Percentiles rank a stretch among this genome's conserved stretches.
These are phyloP conservation scores for Asterophora lycoperdoides DNA, from an alignment of 768 basidiomycete species.

Conservation along the genomic window DNA sequence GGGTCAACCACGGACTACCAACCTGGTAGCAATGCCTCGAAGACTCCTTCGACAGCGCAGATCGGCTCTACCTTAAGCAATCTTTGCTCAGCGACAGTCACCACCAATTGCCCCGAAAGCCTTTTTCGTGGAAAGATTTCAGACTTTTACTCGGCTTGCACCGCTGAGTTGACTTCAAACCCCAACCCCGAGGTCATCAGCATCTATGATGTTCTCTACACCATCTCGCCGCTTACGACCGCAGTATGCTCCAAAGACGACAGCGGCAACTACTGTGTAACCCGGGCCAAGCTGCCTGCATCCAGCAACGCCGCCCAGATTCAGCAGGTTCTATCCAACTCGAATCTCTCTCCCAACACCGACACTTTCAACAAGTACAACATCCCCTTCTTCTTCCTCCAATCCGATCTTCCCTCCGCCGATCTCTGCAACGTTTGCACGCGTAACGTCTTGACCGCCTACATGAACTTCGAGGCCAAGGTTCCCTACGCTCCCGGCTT, in stretches of 20 bases:
- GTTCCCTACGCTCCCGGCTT: constrained; percentile 78
- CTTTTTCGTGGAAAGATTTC: constrained; percentile 59
- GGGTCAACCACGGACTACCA: constrained; percentile 53
- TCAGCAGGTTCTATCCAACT: constrained; percentile 27
- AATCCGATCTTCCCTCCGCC: constrained; percentile 40
- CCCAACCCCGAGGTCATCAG: constrained; percentile 47
- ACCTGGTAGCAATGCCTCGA: constrained; percentile 40
- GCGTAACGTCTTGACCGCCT: constrained; percentile 67
- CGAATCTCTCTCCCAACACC: constrained; percentile 48
- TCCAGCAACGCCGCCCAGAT: constrained; percentile 21
- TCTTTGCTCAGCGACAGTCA: constrained; percentile 50
- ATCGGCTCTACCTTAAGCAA: constrained; percentile 48
- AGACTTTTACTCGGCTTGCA: constrained; percentile 69
- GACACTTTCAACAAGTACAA: constrained; percentile 53
- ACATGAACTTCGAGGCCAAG: constrained; percentile 69
- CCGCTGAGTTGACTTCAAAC: constrained; percentile 57
- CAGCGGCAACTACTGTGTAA: constrained; percentile 64
- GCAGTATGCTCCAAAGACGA: constrained; percentile 79
- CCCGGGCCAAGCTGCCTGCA: constrained; percentile 36
- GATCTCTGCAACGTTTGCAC: constrained; percentile 82
- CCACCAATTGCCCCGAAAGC: constrained; percentile 49
- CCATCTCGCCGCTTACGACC: constrained; percentile 54
- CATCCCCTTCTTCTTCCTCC: constrained; percentile 79
- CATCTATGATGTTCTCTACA: constrained; percentile 80
- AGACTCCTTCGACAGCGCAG: constrained; percentile 35